Evolutionary conservation across 805 yeast genomes (phyloP).

Genomic region (Saccharomycopsis oosterbeekiorum): DNA sequence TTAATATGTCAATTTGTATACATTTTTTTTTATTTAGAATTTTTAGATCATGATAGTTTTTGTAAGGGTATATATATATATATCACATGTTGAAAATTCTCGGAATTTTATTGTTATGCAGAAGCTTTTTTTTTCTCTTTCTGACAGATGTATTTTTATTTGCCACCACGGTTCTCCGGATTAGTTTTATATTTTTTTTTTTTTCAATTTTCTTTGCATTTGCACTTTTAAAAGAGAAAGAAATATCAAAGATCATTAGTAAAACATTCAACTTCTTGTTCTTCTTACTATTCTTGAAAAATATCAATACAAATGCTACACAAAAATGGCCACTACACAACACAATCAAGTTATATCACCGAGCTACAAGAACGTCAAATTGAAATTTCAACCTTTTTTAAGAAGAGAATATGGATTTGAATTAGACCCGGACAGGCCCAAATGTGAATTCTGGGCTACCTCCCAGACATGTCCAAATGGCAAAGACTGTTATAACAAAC

Average conservation of each 20-base stretch:
- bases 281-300: neutral
- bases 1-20: no score
- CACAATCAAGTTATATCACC: conserved; percentile 21
- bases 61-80: neutral
- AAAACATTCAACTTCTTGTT: neutral
- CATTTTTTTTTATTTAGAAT: no score
- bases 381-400: conserved; percentile 76
- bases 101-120: neutral
- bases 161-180: neutral
- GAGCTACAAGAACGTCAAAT: conserved; percentile 27
- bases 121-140: no score
- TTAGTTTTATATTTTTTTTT: neutral
- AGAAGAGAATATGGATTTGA: conserved; percentile 74
- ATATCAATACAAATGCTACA: no score
- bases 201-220: no score
- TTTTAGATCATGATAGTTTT: no score
- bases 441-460: conserved; percentile 63
- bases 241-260: neutral
- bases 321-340: neutral
- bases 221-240: neutral
- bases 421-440: conserved; percentile 80
- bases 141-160: neutral
- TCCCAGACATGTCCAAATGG: conserved; percentile 78
- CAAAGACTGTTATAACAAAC: conserved; percentile 76
- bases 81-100: neutral